Evolutionary conservation across 768 basidiomycete genomes (phyloP), one percentile per base, ranked within the genome.

Genomic region (Xerocomellus intermedius): DNA sequence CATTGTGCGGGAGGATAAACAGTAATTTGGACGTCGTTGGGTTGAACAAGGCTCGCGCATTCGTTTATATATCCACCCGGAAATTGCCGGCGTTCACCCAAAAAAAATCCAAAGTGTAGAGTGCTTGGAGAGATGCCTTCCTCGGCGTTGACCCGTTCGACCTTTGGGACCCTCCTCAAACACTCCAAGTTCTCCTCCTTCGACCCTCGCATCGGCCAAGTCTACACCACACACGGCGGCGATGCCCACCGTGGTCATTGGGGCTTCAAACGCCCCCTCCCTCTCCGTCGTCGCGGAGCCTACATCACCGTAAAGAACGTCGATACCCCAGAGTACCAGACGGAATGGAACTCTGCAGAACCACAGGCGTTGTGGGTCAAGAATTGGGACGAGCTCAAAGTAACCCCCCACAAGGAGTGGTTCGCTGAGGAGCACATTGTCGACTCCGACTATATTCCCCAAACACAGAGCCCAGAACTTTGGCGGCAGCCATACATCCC

Each of bases 11-110:
- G 75, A 79, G 84, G 80, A 73, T 67, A 77, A 81, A 88, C 75
- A 82, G 89, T 82, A 91, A 91, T 91, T 90, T 86, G 79, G 72
- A 86, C 87, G 84, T 82, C 89, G 86, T 74, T 69, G 71, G 64
- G 67, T 74, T 62, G 57, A 38, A 22, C 30, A 14, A 4, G 10
- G 9, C 6, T 9, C 8, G 4, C 19, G 39, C 22, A 32, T 28
- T 4, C 54, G 28, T 38, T 77, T 77, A 70, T 78, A 70, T 70
- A 57, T 37, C 28, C 38, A 3, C 16, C 37, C 69, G 69, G 69
- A 44, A 54, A 22, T 53, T 69, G 59, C 69, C 69, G 71, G 41
- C 10, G 4, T 37, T 2, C 19, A 38, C 33, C 8, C 35, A 35
- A 37, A 45, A n/a, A 52, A 63, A 49, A 30, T 4, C 8, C 6